Evolutionary conservation across 306 rosid species (phyloP), one percentile per base, ranked within the genome.

Genomic region (Prunus fruticosa): DNA sequence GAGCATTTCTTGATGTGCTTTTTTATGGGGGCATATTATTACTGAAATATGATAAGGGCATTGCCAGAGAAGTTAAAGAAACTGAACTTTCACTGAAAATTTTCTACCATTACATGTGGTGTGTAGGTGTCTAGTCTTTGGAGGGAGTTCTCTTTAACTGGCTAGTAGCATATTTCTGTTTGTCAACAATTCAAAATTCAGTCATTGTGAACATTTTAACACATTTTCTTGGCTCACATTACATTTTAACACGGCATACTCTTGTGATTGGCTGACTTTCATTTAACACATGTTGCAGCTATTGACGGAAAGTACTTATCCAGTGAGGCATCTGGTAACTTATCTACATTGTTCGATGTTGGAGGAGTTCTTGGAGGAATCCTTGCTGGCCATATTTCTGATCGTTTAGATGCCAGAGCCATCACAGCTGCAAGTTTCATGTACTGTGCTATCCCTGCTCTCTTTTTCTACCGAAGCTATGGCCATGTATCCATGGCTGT

Each of bases 351-450:
- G 82, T 96, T 96, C 75, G 99, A 96, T 75, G 92, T 92, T 19
- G 99, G 99, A 78, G 99, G 99, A 0, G 97, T 92, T 25, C 67
- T 96, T 5, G 99, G 99, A 38, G 99, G 99, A 84, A 88, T 96
- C 77, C 89, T 96, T 23, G 99, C 99, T 0, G 99, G 99, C 51
- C 91, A 91, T 87, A 89, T 96, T 73, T 96, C 99, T 0, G 99
- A 96, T 82, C 96, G 80, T 34, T 76, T 96, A 74, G 77, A 73
- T 10, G 99, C 97, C n/a, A 87, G 99, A 85, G 99, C 99, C 34
- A 91, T 91, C 74, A 96, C 99, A 49, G 99, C 98, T 51, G 98
- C 99, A 38, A 92, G 98, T 88, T 96, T 96, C 89, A 96, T 89
- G 99, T 96, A 96, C 75, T 93, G 97, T 86, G 96, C 99, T 19